These are phyloP conservation scores for Schoenoplectus tabernaemontani DNA, from an alignment of 202 grass and related monocot species.

Conservation along the genomic window DNA sequence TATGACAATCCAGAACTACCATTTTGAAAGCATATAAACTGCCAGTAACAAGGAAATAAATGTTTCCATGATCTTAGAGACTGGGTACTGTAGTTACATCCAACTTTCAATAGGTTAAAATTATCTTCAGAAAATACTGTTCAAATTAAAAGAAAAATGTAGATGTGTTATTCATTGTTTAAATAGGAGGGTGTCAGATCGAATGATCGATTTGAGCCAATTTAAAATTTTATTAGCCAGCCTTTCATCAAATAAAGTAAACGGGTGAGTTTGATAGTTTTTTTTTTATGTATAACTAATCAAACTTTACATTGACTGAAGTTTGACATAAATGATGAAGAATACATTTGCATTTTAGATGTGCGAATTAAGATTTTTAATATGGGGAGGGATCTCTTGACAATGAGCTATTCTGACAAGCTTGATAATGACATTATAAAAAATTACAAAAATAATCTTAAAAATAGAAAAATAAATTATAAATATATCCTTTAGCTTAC, in stretches of 20 bases:
- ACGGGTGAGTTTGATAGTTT: too few relatives aligned
- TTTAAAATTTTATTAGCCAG: background rate
- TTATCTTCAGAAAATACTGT: background rate
- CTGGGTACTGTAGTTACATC: too few relatives aligned
- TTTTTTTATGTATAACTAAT: too few relatives aligned
- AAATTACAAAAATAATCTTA: too few relatives aligned
- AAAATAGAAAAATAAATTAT: too few relatives aligned
- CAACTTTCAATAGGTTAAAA: background rate
- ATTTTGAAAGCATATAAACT: constrained; percentile 2
- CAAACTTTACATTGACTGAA: background rate
- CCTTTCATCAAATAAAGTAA: background rate
- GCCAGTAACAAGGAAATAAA: background rate
- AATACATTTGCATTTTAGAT: background rate
- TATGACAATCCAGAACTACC: background rate
- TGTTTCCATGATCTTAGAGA: background rate
- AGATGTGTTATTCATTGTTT: background rate
- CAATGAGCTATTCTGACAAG: too few relatives aligned
- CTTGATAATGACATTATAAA: too few relatives aligned
- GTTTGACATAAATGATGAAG: background rate
- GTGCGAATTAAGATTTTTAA: too few relatives aligned
- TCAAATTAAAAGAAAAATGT: background rate
- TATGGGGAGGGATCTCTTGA: too few relatives aligned
- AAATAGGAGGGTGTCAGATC: background rate
- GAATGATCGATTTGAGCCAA: background rate
- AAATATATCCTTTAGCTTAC: too few relatives aligned